phyloP scores from a whole-genome alignment of 306 rosid genomes.

The Cajanus cajan region DNA sequence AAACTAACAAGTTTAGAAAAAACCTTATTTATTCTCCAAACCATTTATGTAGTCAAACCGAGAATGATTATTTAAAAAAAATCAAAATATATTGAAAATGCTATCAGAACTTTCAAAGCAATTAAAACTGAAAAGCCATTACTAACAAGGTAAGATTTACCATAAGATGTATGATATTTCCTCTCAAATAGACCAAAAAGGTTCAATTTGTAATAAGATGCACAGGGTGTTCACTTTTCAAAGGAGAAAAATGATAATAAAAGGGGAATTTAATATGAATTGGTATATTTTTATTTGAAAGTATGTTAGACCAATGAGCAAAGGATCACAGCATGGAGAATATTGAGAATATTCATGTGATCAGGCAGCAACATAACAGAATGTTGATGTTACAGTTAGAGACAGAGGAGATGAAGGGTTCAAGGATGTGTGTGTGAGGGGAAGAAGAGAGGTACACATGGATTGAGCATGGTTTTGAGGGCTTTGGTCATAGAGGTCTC shows the following conservation, averaged over 20 bases:
- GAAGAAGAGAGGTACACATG: neutral
- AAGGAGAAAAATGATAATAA: neutral
- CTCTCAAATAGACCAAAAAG: neutral
- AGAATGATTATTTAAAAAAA: neutral
- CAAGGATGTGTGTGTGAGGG: neutral
- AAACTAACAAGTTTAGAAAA: neutral
- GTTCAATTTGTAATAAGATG: neutral
- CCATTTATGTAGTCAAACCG: conserved; percentile 11
- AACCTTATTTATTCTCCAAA: conserved; percentile 1
- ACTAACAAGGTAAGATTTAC: neutral
- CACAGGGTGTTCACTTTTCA: neutral
- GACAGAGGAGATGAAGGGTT: neutral
- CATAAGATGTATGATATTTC: neutral
- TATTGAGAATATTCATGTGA: neutral
- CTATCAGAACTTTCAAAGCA: neutral
- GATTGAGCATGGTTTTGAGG: neutral
- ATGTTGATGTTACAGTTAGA: neutral
- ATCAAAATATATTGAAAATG: neutral
- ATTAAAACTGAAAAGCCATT: neutral
- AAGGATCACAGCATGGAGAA: neutral
- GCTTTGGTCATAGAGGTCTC: neutral
- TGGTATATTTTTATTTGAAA: neutral
- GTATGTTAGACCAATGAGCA: neutral
- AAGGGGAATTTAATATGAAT: neutral
- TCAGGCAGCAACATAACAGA: neutral